A percentile compares a stretch with the other conserved stretches of the same genome.
These are phyloP conservation scores for Penicillium pulvis DNA, from an alignment of 495 filamentous ascomycete species.

Conservation along the genomic window DNA sequence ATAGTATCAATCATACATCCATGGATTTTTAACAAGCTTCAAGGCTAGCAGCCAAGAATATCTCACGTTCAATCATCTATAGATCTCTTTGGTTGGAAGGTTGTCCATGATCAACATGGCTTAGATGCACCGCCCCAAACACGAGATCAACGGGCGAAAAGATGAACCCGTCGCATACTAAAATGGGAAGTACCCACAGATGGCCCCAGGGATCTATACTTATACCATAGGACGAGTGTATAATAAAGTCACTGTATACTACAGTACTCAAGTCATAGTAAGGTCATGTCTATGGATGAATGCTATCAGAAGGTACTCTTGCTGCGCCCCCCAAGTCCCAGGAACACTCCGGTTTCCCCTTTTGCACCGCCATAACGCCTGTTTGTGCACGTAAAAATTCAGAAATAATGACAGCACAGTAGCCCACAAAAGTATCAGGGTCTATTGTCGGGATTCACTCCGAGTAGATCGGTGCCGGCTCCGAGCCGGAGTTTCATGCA, in stretches of 20 bases:
- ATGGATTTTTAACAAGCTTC: no score
- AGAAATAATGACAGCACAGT: neutral
- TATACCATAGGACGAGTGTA: neutral
- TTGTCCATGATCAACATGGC: neutral
- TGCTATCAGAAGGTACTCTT: neutral
- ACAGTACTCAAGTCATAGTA: neutral
- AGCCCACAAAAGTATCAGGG: neutral
- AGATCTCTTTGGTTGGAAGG: neutral
- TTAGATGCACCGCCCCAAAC: neutral
- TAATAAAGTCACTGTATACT: no score
- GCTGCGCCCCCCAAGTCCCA: neutral
- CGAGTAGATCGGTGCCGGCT: slow-evolving; percentile 22
- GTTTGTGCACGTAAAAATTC: slow-evolving; percentile 3
- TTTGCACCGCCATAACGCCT: slow-evolving; percentile 4
- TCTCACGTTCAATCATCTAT: no score
- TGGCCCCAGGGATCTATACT: neutral
- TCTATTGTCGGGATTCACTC: slow-evolving; percentile 29
- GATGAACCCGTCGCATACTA: neutral
- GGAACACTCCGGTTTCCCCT: neutral
- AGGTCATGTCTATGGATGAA: neutral
- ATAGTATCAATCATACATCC: no score
- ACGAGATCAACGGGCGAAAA: neutral
- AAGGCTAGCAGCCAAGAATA: no score
- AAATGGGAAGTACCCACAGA: neutral
- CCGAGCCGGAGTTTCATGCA: slow-evolving; percentile 31